Base-by-base conservation (phyloP, 2,329 filamentous ascomycete genomes). In the Fusarium sublunatum region DNA sequence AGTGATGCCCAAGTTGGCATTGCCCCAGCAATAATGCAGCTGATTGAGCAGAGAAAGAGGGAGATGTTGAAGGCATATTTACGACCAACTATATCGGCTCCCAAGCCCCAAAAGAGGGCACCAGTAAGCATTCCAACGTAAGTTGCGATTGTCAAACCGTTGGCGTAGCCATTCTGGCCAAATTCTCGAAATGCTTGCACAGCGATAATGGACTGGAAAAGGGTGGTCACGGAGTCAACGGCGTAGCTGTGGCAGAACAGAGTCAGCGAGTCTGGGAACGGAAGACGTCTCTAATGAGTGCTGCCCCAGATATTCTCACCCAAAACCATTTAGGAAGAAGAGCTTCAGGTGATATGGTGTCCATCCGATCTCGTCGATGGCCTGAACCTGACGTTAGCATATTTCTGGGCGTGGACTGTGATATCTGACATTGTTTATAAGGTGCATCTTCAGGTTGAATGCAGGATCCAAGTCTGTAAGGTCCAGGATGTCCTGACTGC, bases 251-350 rank as follows among this genome's bases (percentile, higher is more conserved):
- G n/a, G n/a, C n/a, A 19, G 7, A 12, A 5, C 11, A 29, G 11
- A 11, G 40, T 52, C 9, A 22, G 45, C 2, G 12, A 32, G 2
- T 15, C 25, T 7, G 4, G 6, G 5, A 11, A 13, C 19, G 19
- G 19, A 3, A 19, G 19, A 19, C 19, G 19, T 19, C 11, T 10
- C 4, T 25, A 22, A 38, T 3, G 12, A 25, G 7, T 8, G 11
- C 11, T 29, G 19, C 11, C n/a, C 1, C 12, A 19, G 3, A 24
- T 19, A 4, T 0, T 32, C 50, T 13, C 56, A 76, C 71, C 85
- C 85, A 61, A 88, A 88, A 7, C 86, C 86, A 64, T 87, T 88
- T 42, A 88, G 77, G 65, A 83, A 82, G 73, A 88, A 88, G 1
- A 88, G 76, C 71, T 87, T 87, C 71, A 79, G 78, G 62, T 88